A percentile compares a stretch with the other conserved stretches of the same genome.
Evolutionary conservation across 306 rosid species (phyloP).

Genomic region (Cicer pinnatifidum): DNA sequence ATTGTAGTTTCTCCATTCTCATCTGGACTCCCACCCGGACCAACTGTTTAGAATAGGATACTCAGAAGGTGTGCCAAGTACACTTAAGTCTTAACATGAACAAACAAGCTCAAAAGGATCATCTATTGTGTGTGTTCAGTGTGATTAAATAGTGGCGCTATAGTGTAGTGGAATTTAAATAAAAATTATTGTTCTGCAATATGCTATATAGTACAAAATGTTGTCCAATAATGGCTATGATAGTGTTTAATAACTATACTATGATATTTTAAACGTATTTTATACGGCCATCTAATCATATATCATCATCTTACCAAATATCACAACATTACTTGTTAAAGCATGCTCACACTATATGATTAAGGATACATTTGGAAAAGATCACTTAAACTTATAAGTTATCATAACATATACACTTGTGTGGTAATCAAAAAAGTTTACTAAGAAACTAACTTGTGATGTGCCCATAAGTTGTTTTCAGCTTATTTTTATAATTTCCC

Average conservation of each 20-base stretch:
- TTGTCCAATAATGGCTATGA: no score
- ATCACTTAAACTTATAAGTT: neutral
- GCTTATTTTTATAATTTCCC: neutral
- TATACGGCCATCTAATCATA: no score
- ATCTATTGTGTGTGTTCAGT: no score
- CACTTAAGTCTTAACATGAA: neutral
- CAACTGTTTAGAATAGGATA: conserved; percentile 58
- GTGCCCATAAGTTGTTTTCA: neutral
- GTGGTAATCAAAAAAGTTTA: neutral
- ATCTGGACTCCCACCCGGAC: conserved; percentile 98
- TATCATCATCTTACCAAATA: no score
- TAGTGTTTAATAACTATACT: no score
- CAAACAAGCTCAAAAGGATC: conserved; percentile 23
- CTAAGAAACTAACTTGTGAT: neutral
- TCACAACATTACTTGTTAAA: neutral
- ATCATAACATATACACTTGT: neutral
- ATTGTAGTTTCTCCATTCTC: conserved; percentile 96
- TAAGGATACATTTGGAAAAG: neutral
- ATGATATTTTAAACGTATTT: no score
- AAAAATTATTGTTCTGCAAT: no score
- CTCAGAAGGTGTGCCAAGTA: conserved; percentile 9
- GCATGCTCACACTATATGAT: neutral
- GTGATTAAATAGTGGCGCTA: no score
- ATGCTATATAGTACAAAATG: no score
- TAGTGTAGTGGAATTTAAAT: no score